A percentile compares a stretch with the other conserved stretches of the same genome.
Conservation (phyloP, 1,284 basidiomycete genomes). For the Pseudomicrostroma phylloplanum region DNA sequence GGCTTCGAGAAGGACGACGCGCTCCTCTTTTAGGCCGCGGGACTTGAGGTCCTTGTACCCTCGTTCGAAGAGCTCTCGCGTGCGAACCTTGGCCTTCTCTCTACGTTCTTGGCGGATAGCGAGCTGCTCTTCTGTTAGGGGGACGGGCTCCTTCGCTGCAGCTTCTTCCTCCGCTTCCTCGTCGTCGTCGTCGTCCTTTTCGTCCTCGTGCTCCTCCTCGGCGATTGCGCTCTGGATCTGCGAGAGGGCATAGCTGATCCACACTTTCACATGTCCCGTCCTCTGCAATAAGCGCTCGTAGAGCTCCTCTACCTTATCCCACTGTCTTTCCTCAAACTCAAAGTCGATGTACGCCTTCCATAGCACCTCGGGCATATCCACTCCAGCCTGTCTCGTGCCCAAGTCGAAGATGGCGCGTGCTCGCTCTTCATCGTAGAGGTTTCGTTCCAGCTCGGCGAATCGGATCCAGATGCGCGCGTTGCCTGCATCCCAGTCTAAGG, state of each 20-base stretch:
- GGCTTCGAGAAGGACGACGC: conserved; percentile 78
- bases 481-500: conserved; percentile 55
- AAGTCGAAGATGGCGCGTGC: conserved; percentile 94
- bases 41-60: conserved; percentile 78
- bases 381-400: conserved; percentile 75
- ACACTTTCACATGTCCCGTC: conserved; percentile 82
- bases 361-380: conserved; percentile 95
- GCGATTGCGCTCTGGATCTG: conserved; percentile 58
- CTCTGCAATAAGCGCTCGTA: conserved; percentile 82
- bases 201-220: conserved; percentile 63
- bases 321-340: conserved; percentile 87
- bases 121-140: conserved; percentile 22
- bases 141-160: conserved; percentile 50
- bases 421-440: conserved; percentile 82
- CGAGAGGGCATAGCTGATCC: conserved; percentile 53
- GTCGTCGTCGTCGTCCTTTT: conserved; percentile 64
- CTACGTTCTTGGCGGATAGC: conserved; percentile 53
- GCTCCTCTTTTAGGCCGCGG: conserved; percentile 80
- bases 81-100: conserved; percentile 62
- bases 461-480: conserved; percentile 69
- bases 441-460: conserved; percentile 88
- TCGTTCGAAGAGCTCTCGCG: conserved; percentile 72
- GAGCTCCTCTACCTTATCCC: conserved; percentile 72
- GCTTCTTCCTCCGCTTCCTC: conserved; percentile 57
- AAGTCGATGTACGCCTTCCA: conserved; percentile 85